Evolutionary conservation across 2,329 filamentous ascomycete species (phyloP), one percentile per base, ranked within the genome.

Genomic region (Calonectria montana): DNA sequence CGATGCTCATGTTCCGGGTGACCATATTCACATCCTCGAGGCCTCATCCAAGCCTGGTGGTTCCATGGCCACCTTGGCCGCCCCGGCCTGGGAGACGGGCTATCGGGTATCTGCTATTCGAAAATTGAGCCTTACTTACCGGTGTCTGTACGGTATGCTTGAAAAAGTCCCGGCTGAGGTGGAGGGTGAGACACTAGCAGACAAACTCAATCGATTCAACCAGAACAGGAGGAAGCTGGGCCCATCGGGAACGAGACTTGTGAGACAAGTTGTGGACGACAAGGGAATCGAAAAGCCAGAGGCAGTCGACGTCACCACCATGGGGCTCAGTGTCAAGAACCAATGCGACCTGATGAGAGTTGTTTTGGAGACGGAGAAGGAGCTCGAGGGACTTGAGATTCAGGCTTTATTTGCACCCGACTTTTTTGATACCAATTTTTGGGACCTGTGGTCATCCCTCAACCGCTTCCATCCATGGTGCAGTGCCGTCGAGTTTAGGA

Each of bases 381-480:
- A 77, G 41, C 29, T 79, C 2, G 77, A 79, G 16, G 77, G 77
- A 0, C 64, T 79, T 3, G 77, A 79, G 75, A 79, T 79, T 2
- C 77, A 79, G 21, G 72, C 76, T 0, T n/a, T 79, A 2, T 79
- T 79, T 5, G 77, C 71, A 8, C 77, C 77, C 0, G 75, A 79
- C 48, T 79, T 79, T 15, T 79, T 79, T 21, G 77, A 79, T 63
- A 79, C 77, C 2, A 79, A 79, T 10, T 79, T 79, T 15, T 79
- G 77, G 77, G 77, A 79, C 18, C 25, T 79, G 1, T 79, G 77
- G 77, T 78, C 77, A 2, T 79, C 77, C 1, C 77, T 79, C 13
- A 79, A 79, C 35, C 70, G 77, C 0, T 79, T 79, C 7, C 77
- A 79, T 8, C 77, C 77, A n/a, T 79, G 77, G 77, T 79, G 77